Percentiles rank a stretch among this genome's conserved stretches.
phyloP scores from a whole-genome alignment of 2,329 filamentous ascomycete genomes.

The Graphium sp. region DNA sequence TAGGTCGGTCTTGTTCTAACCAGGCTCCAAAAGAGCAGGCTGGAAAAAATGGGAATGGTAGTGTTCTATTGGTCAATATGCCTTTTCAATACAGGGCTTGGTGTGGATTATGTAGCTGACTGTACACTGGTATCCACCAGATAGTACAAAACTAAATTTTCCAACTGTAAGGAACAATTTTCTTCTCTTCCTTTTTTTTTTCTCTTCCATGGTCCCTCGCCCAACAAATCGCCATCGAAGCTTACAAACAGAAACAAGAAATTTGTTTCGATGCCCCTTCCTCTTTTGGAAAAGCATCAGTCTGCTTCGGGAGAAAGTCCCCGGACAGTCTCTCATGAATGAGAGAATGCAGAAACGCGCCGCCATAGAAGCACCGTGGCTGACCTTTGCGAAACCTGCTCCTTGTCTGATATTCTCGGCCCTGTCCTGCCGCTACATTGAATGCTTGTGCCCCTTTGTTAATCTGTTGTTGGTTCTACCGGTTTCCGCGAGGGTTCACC shows the following conservation, averaged over 20 bases:
- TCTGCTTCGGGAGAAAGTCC: constrained; percentile 99
- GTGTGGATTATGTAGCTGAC: no score
- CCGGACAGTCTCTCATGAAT: constrained; percentile 59
- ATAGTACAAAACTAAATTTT: no score
- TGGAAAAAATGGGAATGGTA: no score
- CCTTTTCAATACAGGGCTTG: no score
- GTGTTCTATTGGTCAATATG: no score
- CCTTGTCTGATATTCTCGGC: constrained; percentile 20
- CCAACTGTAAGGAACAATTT: no score
- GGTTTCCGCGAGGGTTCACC: no score
- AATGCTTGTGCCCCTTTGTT: constrained; percentile 10
- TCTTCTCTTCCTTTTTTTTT: constrained; percentile 8
- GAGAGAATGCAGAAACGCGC: constrained; percentile 81
- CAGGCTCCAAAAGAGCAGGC: no score
- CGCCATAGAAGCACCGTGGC: constrained; percentile 99
- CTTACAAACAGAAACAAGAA: constrained; percentile 64
- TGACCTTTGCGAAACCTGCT: constrained; percentile 49
- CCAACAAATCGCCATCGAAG: constrained; percentile 99
- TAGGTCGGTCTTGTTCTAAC: no score
- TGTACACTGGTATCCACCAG: no score
- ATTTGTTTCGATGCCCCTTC: constrained; percentile 13
- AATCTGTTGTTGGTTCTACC: neutral
- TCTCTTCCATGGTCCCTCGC: constrained; percentile 57
- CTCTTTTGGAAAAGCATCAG: constrained; percentile 6
- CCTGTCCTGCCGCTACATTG: constrained; percentile 29